Evolutionary conservation across 768 basidiomycete genomes (phyloP), one percentile per base, ranked within the genome.

Genomic region (Floccularia luteovirens): DNA sequence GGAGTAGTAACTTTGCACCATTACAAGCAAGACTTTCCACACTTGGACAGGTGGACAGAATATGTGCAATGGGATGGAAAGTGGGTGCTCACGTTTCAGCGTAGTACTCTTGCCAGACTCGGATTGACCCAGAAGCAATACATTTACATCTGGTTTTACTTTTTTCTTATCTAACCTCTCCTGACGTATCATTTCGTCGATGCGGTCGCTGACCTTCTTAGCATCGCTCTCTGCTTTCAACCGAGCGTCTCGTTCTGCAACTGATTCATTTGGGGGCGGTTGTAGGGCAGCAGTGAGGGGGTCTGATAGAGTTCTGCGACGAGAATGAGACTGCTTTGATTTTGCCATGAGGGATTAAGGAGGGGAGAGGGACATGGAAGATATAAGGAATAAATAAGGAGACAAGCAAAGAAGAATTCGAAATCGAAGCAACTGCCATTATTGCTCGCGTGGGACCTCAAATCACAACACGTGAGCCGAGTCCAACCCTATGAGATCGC

Each of bases 91-190:
- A 89, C 87, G 87, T 66, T 89, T 89, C 51, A 90, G 69, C 5
- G 86, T 87, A 6, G 88, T 90, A 55, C 83, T 87, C 69, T 90
- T 90, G 28, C 87, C 88, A 52, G 84, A 88, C 70, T 90, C 87
- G 45, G 87, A 89, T 71, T 90, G 88, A 38, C 88, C 88, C 30
- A 90, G 76, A 45, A 90, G 69, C 40, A 90, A 66, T 38, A 90
- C 75, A 54, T 81, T 82, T 59, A 90, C 75, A 53, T 79, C 77
- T 47, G 76, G 68, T 47, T 71, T 77, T 27, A 60, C 56, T 57
- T 72, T 79, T 61, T 72, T 79, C 51, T 60, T 64, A 46, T 82
- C 77, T 40, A 67, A 71, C 43, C 70, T 62, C 51, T 90, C 87
- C 48, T 67, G 64, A 43, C 74, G 72, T 54, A 91, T 66, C 75